These are phyloP conservation scores for Penicillium fuscoglaucum DNA, from an alignment of 2,329 filamentous ascomycete species.

Conservation along the genomic window DNA sequence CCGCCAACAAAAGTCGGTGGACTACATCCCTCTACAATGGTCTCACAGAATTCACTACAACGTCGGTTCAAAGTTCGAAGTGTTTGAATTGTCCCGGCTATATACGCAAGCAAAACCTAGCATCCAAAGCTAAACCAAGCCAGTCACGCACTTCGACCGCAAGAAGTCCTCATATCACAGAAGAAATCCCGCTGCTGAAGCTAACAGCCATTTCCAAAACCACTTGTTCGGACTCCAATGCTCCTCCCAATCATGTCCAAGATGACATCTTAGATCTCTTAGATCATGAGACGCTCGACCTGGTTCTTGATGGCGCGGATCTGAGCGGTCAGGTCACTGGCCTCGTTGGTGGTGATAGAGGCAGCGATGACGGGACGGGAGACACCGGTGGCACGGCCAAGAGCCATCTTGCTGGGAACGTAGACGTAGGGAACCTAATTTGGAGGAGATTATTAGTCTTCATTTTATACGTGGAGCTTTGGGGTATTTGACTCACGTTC, in stretches of 20 bases:
- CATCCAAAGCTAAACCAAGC: background rate
- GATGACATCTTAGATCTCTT: constrained; percentile 5
- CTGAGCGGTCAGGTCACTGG: constrained; percentile 80
- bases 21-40: background rate
- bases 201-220: background rate
- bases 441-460: background rate
- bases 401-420: constrained; percentile 75
- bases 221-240: background rate
- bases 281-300: constrained; percentile 54
- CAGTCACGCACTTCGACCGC: background rate
- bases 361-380: constrained; percentile 82
- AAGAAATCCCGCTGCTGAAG: background rate
- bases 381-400: constrained; percentile 88
- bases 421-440: constrained; percentile 62
- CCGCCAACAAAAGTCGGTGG: background rate
- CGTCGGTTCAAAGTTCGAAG: background rate
- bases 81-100: constrained; percentile 8
- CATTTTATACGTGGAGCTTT: background rate
- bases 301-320: constrained; percentile 90
- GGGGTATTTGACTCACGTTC: constrained; percentile 46
- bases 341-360: constrained; percentile 89
- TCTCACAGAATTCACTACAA: background rate
- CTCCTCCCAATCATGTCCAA: background rate
- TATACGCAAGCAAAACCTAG: constrained; percentile 1
- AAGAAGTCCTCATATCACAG: background rate